Base-by-base conservation (phyloP, 805 yeast genomes). In the Metschnikowia matae region DNA sequence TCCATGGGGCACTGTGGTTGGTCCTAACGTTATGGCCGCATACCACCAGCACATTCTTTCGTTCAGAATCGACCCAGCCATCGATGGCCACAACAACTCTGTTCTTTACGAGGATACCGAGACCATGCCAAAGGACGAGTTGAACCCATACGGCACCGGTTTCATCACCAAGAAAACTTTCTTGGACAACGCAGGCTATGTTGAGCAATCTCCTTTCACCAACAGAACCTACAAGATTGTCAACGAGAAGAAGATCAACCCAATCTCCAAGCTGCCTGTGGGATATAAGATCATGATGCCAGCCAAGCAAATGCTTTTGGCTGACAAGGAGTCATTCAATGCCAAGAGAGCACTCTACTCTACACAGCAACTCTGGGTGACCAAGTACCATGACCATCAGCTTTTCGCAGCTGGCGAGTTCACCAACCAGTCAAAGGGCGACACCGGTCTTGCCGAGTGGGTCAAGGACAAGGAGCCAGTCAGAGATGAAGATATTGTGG, bases 371-470 rank as follows among this genome's bases (percentile, higher is more conserved):
- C 68, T 87, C 56, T 87, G 92, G 91, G 90, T 85, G 57, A 84
- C 92, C 57, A 86, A 85, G 67, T 84, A 85, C 71, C 71, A 73
- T 54, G 94, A 87, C 64, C 77, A 84, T 63, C 81, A 85, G 69
- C 67, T 85, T 59, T 87, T 75, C 57, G 89, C 91, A 46, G 91
- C 90, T 52, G 95, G 95, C 66, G 91, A 85, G 65, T 86, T 87
- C 75, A 87, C 95, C 54, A 87, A 87, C 68, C 95, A 87, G 71
- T 85, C 91, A 14, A 77, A 78, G 51, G 62, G 42, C 3, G 94
- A 86, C 66, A 79, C 86, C 23, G 95, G 94, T 64, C 64, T 87
- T 48, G 84, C 82, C 35, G 74, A 67, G 40, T 87, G 90, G 85
- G 87, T 87, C 36, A 77, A 83, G 62, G 85, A 86, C 56, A 67